Conservation (phyloP, 176 grass and related monocot genomes). For the Oryza officinalis region DNA sequence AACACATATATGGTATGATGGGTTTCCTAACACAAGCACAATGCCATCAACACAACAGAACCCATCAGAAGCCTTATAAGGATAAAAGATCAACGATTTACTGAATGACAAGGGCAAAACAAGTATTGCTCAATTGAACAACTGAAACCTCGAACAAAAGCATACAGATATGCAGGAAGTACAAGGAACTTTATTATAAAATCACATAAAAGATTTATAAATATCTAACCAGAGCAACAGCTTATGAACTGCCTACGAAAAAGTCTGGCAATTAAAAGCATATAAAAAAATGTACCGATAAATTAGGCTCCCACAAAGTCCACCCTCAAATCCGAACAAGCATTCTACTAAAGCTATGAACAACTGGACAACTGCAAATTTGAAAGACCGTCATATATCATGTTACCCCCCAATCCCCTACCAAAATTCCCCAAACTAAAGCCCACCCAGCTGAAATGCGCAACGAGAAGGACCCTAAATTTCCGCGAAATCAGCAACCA, state of each 20-base stretch:
- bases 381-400: neutral
- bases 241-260: neutral
- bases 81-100: neutral
- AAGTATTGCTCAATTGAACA: neutral
- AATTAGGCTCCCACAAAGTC: neutral
- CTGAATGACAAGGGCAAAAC: neutral
- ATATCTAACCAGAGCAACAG: neutral
- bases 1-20: neutral
- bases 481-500: neutral
- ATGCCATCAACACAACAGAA: neutral
- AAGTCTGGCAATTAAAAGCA: neutral
- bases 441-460: neutral
- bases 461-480: neutral
- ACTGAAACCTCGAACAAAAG: slow-evolving; percentile 1
- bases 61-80: neutral
- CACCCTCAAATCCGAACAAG: neutral
- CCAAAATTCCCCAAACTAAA: neutral
- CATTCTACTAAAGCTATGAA: neutral
- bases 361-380: neutral
- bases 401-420: neutral
- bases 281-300: neutral
- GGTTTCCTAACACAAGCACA: neutral
- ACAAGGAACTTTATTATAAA: neutral
- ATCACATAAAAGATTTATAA: neutral
- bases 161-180: neutral